phyloP scores from a whole-genome alignment of 352 stramenopile species.

The Phytophthora podocarpi region DNA sequence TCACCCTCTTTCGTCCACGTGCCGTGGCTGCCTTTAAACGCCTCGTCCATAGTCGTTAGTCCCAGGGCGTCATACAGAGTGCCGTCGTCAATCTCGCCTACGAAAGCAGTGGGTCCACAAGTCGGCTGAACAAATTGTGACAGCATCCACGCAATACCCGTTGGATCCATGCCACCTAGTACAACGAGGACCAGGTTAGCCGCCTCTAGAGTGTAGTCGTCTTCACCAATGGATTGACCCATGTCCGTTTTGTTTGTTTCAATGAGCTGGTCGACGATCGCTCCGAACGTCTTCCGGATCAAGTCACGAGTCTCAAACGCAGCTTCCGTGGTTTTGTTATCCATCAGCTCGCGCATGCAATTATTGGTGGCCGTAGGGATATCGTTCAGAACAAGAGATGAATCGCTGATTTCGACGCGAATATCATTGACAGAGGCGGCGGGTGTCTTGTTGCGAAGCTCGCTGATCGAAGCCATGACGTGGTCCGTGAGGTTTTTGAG shows the following conservation, averaged over 20 bases:
- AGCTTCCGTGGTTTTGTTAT: constrained; percentile 17
- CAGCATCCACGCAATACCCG: constrained; percentile 42
- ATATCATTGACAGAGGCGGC: constrained; percentile 24
- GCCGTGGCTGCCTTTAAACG: constrained; percentile 42
- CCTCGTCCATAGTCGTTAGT: constrained; percentile 31
- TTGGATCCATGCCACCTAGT: constrained; percentile 45
- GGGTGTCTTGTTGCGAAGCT: constrained; percentile 23
- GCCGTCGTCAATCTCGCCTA: constrained; percentile 44
- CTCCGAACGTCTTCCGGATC: constrained; percentile 30
- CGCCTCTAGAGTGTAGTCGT: constrained; percentile 37
- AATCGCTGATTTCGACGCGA: constrained; percentile 31
- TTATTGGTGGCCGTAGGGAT: constrained; percentile 40
- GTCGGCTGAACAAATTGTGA: constrained; percentile 47
- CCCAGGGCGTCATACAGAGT: constrained; percentile 34
- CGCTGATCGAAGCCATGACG: constrained; percentile 18
- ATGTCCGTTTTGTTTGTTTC: constrained; percentile 22
- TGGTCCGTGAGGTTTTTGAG: constrained; percentile 40
- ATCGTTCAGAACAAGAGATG: constrained; percentile 25
- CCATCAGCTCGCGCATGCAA: constrained; percentile 32
- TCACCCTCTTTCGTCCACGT: constrained; percentile 41
- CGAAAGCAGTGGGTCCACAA: constrained; percentile 32
- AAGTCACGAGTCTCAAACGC: constrained; percentile 38
- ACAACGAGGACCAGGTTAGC: constrained; percentile 39
- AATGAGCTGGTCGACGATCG: constrained; percentile 37
- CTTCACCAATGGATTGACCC: constrained; percentile 15